Base-by-base conservation (phyloP, 495 filamentous ascomycete genomes). In the Hypoxylon lenormandii region DNA sequence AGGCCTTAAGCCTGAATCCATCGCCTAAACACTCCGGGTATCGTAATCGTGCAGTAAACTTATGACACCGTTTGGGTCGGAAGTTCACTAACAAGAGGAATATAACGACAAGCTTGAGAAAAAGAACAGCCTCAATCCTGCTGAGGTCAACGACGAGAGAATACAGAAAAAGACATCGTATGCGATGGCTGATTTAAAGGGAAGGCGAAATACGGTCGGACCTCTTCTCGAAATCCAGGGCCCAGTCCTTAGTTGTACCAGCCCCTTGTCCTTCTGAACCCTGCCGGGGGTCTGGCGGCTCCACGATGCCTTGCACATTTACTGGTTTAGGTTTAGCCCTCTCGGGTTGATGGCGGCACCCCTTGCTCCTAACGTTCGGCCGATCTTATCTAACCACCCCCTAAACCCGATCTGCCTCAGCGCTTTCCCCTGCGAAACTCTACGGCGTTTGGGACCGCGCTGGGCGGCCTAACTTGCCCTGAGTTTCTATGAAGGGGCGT, bases 351-450 rank as follows among this genome's bases (percentile, higher is more conserved):
- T 60, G 67, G 67, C 50, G 51, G 43, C 33, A 66, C 54, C 50
- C 66, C 56, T 70, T 60, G 45, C 43, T 33, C 6, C 30, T 46
- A 40, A 60, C 33, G 42, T 38, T 36, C 46, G 46, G 62, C 49
- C 33, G 61, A 72, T 66, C 63, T 66, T 59, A 59, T 62, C 68
- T 62, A 52, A 33, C 47, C 40, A 26, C 33, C 36, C 50, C 23
- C 13, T 28, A 72, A 67, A 64, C 69, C 37, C 48, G 64, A 63
- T 67, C 63, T 72, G 64, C 64, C 15, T 68, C 64, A 64, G 64
- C 50, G 21, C 56, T 51, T 47, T 60, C 48, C 63, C 60, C 43
- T 67, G 54, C 69, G 69, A 72, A 68, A 72, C 64, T 64, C 30
- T 40, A 53, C 36, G 33, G 60, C 36, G 69, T 72, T 69, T 72